Percentiles rank a stretch among this genome's conserved stretches.
Conservation (phyloP, 2,329 filamentous ascomycete species). For the Alternaria ventricosa region DNA sequence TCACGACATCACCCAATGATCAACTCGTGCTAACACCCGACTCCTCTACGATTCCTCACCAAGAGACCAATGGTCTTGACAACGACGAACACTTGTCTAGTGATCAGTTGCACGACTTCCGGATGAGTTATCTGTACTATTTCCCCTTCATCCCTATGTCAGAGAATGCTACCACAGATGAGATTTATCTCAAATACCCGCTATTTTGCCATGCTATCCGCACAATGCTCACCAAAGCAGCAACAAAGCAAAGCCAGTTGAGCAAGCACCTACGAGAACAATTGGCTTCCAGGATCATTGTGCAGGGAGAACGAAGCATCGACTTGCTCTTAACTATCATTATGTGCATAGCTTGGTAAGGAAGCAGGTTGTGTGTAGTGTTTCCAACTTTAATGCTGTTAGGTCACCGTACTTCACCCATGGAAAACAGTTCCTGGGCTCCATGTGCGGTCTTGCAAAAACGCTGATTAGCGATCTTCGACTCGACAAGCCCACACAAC, state of each 20-base stretch:
- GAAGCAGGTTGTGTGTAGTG: background rate
- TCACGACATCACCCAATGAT: background rate
- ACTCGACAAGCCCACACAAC: constrained; percentile 20
- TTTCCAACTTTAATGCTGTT: background rate
- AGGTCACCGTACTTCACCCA: constrained; percentile 26
- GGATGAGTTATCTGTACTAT: constrained; percentile 9
- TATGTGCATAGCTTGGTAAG: constrained; percentile 29
- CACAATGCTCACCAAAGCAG: constrained; percentile 22
- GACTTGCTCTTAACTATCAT: constrained; percentile 30
- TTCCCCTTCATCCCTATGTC: constrained; percentile 24
- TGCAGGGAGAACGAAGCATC: constrained; percentile 31
- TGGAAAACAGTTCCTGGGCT: constrained; percentile 27
- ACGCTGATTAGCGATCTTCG: constrained; percentile 28
- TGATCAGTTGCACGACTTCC: constrained; percentile 14
- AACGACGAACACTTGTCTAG: constrained; percentile 8
- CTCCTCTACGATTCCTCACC: constrained; percentile 6
- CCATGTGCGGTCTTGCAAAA: constrained; percentile 19
- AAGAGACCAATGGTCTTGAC: background rate
- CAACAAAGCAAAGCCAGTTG: constrained; percentile 18
- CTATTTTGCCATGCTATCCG: constrained; percentile 23
- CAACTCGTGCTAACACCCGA: constrained; percentile 12
- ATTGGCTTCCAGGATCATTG: constrained; percentile 26
- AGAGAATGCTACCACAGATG: constrained; percentile 2
- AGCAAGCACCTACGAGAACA: constrained; percentile 21
- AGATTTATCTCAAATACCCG: constrained; percentile 15